A percentile compares a stretch with the other conserved stretches of the same genome.
Evolutionary conservation across 73 alveolate genomes (phyloP).

Genomic region (Tetrahymena malaccensis): DNA sequence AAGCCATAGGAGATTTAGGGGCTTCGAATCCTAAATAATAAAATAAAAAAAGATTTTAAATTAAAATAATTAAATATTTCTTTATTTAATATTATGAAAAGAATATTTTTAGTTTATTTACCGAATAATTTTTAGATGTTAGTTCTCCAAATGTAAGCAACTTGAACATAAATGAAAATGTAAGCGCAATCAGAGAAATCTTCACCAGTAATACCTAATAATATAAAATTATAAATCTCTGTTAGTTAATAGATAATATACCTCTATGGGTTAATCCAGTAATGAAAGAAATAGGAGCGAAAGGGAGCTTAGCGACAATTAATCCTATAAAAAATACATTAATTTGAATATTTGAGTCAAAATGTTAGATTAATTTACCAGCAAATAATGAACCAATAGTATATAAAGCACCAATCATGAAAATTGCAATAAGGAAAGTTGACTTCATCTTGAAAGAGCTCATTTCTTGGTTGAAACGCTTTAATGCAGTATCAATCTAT

Average conservation of each 20-base stretch:
- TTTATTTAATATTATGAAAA: neutral
- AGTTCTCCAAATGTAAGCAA: constrained; percentile 70
- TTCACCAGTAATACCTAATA: constrained; percentile 54
- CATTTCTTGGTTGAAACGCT: constrained; percentile 46
- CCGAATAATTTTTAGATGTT: constrained; percentile 81
- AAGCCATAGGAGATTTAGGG: constrained; percentile 40
- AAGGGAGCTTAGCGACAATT: constrained; percentile 90
- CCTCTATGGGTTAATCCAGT: constrained; percentile 81
- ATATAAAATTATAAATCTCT: neutral
- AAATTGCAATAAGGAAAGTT: constrained; percentile 61
- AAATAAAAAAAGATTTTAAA: neutral
- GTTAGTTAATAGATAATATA: neutral
- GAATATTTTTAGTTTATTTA: neutral
- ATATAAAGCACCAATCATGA: constrained; percentile 53
- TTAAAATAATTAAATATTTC: too few relatives aligned
- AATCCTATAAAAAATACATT: constrained; percentile 50
- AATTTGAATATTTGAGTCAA: neutral
- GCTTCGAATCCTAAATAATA: constrained; percentile 22
- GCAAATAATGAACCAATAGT: constrained; percentile 46
- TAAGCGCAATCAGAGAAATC: constrained; percentile 92
- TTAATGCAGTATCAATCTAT: constrained; percentile 41
- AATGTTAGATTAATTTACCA: neutral
- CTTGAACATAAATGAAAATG: constrained; percentile 75
- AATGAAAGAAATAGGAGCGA: constrained; percentile 75
- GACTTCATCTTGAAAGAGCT: constrained; percentile 55